Evolutionary conservation across 805 yeast genomes (phyloP).

Genomic region (Lipomyces kockii): DNA sequence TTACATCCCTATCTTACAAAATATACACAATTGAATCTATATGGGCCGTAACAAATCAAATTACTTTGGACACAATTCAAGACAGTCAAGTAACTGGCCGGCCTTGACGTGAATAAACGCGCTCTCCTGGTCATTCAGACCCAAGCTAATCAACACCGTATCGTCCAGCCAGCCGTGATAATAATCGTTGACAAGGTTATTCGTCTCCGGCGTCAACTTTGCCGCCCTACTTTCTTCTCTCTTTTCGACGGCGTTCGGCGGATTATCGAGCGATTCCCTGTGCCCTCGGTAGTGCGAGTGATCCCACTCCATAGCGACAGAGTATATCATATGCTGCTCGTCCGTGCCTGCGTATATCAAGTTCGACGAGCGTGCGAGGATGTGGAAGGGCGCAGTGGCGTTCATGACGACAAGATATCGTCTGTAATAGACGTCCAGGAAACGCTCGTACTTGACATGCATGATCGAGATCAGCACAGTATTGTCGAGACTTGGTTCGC

Average conservation of each 20-base stretch:
- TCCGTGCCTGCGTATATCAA: constrained; percentile 27
- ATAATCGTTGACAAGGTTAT: constrained; percentile 23
- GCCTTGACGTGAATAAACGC: constrained; percentile 25
- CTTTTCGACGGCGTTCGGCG: not conserved
- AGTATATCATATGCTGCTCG: constrained; percentile 10
- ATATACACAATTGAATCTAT: not conserved
- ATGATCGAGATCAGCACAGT: constrained; percentile 30
- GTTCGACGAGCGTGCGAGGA: constrained; percentile 17
- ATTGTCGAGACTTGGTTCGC: constrained; percentile 32
- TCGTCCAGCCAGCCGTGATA: constrained; percentile 35
- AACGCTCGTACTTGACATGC: constrained; percentile 25
- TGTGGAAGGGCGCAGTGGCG: constrained; percentile 29
- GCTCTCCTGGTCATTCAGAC: constrained; percentile 22
- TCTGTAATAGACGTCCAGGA: constrained; percentile 7
- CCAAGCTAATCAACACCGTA: constrained; percentile 20
- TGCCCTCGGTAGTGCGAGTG: constrained; percentile 17
- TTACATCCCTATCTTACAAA: not conserved
- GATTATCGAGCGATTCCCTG: not conserved
- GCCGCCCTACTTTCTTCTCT: not conserved
- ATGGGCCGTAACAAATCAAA: not conserved
- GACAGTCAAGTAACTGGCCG: constrained; percentile 26
- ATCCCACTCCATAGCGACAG: constrained; percentile 31
- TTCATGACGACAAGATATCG: constrained; percentile 28
- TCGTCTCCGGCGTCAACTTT: not conserved
- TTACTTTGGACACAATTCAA: constrained; percentile 5